Evolutionary conservation across 2,329 filamentous ascomycete genomes (phyloP), one percentile per base, ranked within the genome.

Genomic region (Furcasterigmium sp.): DNA sequence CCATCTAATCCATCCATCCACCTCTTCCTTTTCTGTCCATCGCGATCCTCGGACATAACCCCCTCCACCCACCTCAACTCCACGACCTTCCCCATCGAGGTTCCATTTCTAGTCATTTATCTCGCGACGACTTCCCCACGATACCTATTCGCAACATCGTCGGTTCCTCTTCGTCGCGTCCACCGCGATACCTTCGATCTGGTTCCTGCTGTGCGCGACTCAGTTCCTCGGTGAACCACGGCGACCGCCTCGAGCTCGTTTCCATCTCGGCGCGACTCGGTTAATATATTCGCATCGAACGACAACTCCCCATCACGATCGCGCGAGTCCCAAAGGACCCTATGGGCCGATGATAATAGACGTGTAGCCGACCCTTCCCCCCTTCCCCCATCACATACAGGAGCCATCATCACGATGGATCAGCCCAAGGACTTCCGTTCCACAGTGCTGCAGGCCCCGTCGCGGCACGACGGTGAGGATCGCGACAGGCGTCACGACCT

Each of bases 381-480:
- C 35, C 37, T 32, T 36, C 41, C 32, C 36, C 43, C 50, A 50
- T 38, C 9, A 28, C 36, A 38, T 20, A 26, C 23, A 19, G n/a
- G 17, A 23, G 18, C 42, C 53, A 49, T 40, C 46, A 43, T 37
- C 55, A 56, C 44, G 47, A 74, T 73, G 69, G 69, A 74, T 45
- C 64, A 63, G 51, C 39, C 23, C 7, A 50, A 48, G 41, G 66
- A 65, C 54, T 76, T 73, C 51, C 69, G 63, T 51, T 73, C 73
- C 48, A 73, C 69, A 39, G 69, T 75, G 55, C 61, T 75, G 59
- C 70, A 70, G 54, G 48, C 68, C 62, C 49, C 68, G 66, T 49
- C 57, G 60, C 57, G 63, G 61, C 55, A 67, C 44, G 67, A 67
- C 44, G 39, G 30, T 5, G 28, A 32, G 18, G 57, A 61, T 47